A percentile compares a stretch with the other conserved stretches of the same genome.
phyloP scores from a whole-genome alignment of 257 asterid genomes.

The Ajuga chamaepitys region DNA sequence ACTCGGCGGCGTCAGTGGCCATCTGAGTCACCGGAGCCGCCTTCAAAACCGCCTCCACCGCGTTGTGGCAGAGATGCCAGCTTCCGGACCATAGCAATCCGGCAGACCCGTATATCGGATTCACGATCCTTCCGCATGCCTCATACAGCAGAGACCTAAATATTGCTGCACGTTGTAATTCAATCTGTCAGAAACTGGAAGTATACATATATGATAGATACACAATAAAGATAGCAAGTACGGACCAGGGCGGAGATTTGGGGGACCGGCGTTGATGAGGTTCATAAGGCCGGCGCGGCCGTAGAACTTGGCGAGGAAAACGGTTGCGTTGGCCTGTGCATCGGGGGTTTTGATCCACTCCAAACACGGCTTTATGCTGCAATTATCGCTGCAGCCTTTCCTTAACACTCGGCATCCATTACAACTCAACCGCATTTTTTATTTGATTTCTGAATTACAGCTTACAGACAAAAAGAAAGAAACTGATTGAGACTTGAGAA shows the following conservation, averaged over 20 bases:
- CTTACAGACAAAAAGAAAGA: not conserved
- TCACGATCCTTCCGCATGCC: slow-evolving; percentile 84
- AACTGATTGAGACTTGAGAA: not conserved
- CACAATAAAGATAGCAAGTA: not conserved
- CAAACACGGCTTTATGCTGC: slow-evolving; percentile 69
- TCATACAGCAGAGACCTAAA: slow-evolving; percentile 71
- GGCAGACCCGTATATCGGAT: slow-evolving; percentile 74
- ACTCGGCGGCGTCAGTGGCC: slow-evolving; percentile 37
- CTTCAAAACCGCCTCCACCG: slow-evolving; percentile 62
- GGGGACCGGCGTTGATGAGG: slow-evolving; percentile 71
- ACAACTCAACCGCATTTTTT: slow-evolving; percentile 73
- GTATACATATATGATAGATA: not conserved
- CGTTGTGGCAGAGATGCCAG: slow-evolving; percentile 80
- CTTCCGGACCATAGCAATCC: slow-evolving; percentile 77
- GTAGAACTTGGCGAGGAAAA: slow-evolving; percentile 78
- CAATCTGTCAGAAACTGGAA: not conserved
- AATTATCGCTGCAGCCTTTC: slow-evolving; percentile 72
- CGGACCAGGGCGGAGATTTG: slow-evolving; percentile 69
- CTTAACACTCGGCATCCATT: slow-evolving; percentile 84
- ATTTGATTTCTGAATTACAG: not conserved
- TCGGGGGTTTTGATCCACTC: slow-evolving; percentile 64
- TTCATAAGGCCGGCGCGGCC: slow-evolving; percentile 90
- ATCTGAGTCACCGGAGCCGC: slow-evolving; percentile 59
- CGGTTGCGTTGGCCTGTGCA: slow-evolving; percentile 80
- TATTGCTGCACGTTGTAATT: slow-evolving; percentile 34